Conservation (phyloP, 2,329 filamentous ascomycete genomes). For the Microthyrium microscopicum region DNA sequence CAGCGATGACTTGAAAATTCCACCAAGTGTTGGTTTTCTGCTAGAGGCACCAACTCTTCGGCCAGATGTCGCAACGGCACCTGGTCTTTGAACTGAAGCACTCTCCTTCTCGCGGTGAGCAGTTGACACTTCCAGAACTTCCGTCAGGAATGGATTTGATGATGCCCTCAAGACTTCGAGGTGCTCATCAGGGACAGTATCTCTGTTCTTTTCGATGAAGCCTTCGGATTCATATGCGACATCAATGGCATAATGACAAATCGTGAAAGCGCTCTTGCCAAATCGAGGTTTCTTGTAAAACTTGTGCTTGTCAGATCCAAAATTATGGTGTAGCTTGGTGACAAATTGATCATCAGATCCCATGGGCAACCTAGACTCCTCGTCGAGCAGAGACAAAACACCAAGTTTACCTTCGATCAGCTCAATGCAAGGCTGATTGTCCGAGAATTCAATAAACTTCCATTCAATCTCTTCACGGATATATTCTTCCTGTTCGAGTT, state of each 20-base stretch:
- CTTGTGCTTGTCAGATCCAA: slow-evolving; percentile 73
- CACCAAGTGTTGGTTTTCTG: slow-evolving; percentile 89
- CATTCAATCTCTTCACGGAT: slow-evolving; percentile 92
- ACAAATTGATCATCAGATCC: slow-evolving; percentile 95
- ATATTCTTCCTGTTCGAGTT: slow-evolving; percentile 96
- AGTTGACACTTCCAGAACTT: slow-evolving; percentile 72
- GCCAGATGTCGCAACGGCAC: slow-evolving; percentile 44
- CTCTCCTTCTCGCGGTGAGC: slow-evolving; percentile 80
- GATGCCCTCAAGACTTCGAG: slow-evolving; percentile 81
- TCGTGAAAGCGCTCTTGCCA: slow-evolving; percentile 91
- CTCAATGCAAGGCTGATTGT: slow-evolving; percentile 98
- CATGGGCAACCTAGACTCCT: slow-evolving; percentile 93
- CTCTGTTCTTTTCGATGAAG: slow-evolving; percentile 98
- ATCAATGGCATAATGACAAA: slow-evolving; percentile 95
- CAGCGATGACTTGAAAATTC: slow-evolving; percentile 95
- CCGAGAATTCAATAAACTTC: slow-evolving; percentile 98
- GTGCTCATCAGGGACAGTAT: slow-evolving; percentile 96
- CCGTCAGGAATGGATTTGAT: slow-evolving; percentile 66
- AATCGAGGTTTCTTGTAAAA: slow-evolving; percentile 99
- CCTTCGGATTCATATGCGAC: slow-evolving; percentile 98
- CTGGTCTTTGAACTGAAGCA: slow-evolving; percentile 42
- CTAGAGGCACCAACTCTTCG: slow-evolving; percentile 85
- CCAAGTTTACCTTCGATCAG: slow-evolving; percentile 94
- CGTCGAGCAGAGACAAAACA: slow-evolving; percentile 79
- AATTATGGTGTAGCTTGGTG: slow-evolving; percentile 90